These are phyloP conservation scores for Fusarium drepaniforme DNA, from an alignment of 2,329 filamentous ascomycete species.

Conservation along the genomic window DNA sequence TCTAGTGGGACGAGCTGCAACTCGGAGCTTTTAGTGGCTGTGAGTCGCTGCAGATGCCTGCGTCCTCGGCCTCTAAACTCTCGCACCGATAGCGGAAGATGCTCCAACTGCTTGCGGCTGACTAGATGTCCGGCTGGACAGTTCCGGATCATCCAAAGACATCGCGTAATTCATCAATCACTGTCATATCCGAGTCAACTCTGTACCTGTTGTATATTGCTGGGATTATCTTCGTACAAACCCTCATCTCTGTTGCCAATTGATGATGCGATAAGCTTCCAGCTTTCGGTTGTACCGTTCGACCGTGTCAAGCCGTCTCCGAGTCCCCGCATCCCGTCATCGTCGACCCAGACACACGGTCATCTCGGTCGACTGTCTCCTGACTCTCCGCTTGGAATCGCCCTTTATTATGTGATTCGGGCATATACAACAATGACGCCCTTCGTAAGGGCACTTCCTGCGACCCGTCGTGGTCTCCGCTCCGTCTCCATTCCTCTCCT, in stretches of 20 bases:
- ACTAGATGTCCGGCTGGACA: background rate
- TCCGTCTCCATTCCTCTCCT: slow-evolving; percentile 17
- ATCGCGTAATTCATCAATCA: slow-evolving; percentile 12
- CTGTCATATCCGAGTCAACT: background rate
- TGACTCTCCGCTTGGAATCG: slow-evolving; percentile 21
- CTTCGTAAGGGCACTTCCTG: slow-evolving; percentile 41
- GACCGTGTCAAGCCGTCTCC: slow-evolving; percentile 33
- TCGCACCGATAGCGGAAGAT: slow-evolving; percentile 35
- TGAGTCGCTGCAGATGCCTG: background rate
- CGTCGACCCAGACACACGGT: slow-evolving; percentile 32
- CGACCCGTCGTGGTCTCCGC: slow-evolving; percentile 25
- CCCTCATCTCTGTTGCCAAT: background rate
- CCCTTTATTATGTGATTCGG: slow-evolving; percentile 39
- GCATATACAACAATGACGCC: slow-evolving; percentile 39
- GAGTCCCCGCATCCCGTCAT: slow-evolving; percentile 43
- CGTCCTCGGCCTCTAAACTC: background rate
- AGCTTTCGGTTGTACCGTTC: slow-evolving; percentile 20
- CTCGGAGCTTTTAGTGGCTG: slow-evolving; percentile 22
- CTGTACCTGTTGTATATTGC: background rate
- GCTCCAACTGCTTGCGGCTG: slow-evolving; percentile 4
- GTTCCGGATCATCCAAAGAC: background rate
- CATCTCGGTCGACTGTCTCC: slow-evolving; percentile 36
- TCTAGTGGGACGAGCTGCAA: slow-evolving; percentile 21
- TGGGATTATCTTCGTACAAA: background rate
- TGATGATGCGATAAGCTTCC: slow-evolving; percentile 28